A percentile compares a stretch with the other conserved stretches of the same genome.
Evolutionary conservation across 495 filamentous ascomycete species (phyloP).

Genomic region (Daldinia grandis): DNA sequence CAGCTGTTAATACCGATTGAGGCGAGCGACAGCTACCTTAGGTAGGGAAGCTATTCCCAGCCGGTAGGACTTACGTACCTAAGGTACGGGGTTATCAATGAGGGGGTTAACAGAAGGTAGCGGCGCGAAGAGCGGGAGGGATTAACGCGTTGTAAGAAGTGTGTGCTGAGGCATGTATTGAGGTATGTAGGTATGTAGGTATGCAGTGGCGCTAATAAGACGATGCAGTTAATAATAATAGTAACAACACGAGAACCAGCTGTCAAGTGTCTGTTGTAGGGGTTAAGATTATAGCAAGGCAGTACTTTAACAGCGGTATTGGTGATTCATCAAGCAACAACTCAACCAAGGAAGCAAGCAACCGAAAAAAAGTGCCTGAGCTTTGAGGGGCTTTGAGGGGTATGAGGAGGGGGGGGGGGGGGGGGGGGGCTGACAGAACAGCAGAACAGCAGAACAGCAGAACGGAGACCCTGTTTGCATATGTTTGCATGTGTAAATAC

Average conservation of each 20-base stretch:
- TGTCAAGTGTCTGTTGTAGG: neutral
- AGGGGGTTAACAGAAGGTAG: conserved; percentile 10
- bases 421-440: neutral
- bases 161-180: neutral
- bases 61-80: conserved; percentile 24
- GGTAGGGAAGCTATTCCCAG: conserved; percentile 38
- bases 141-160: conserved; percentile 15
- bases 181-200: neutral
- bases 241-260: conserved; percentile 11
- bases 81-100: conserved; percentile 26
- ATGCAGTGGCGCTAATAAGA: neutral
- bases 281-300: neutral
- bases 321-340: neutral
- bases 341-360: conserved; percentile 1
- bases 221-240: conserved; percentile 24
- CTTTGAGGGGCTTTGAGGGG: conserved; percentile 2
- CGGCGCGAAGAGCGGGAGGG: conserved; percentile 16
- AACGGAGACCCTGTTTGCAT: neutral
- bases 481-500: conserved; percentile 1
- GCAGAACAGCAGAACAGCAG: neutral
- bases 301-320: neutral
- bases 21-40: conserved; percentile 30
- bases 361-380: conserved; percentile 10
- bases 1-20: conserved; percentile 22
- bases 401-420: neutral